Percentiles rank a stretch among this genome's conserved stretches.
phyloP scores from a whole-genome alignment of 2,329 filamentous ascomycete genomes.

The Fusarium zealandicum region DNA sequence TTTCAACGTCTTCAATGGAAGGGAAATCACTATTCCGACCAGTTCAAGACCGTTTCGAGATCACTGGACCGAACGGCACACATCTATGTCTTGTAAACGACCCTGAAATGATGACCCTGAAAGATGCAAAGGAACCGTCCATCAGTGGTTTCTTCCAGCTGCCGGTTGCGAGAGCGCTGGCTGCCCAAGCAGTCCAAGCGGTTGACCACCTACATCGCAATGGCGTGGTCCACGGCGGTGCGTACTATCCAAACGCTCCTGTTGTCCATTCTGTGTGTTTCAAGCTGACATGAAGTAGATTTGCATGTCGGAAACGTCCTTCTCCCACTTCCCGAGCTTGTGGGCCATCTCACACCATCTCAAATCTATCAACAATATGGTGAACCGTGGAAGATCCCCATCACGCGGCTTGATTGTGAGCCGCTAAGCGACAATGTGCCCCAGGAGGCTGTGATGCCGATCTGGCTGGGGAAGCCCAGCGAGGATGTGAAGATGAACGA shows the following conservation, averaged over 20 bases:
- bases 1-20: conserved; percentile 33
- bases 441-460: conserved; percentile 37
- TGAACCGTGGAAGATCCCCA: conserved; percentile 28
- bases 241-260: too few species aligned
- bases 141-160: conserved; percentile 36
- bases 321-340: conserved; percentile 32
- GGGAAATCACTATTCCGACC: conserved; percentile 11
- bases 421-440: conserved; percentile 40
- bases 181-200: conserved; percentile 41
- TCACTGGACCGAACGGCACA: conserved; percentile 42
- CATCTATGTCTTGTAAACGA: conserved; percentile 40
- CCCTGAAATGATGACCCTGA: conserved; percentile 40
- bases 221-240: conserved; percentile 46
- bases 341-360: conserved; percentile 32
- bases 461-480: conserved; percentile 45
- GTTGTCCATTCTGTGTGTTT: too few species aligned
- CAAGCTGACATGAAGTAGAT: conserved; percentile 26
- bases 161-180: conserved; percentile 38
- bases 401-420: conserved; percentile 25
- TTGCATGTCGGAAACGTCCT: conserved; percentile 48
- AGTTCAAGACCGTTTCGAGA: conserved; percentile 37
- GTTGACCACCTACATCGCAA: conserved; percentile 42
- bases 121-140: conserved; percentile 17
- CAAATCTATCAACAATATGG: conserved; percentile 38
- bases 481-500: conserved; percentile 39